Evolutionary conservation across 2,329 filamentous ascomycete species (phyloP).

Genomic region (Emmonsia crescens): DNA sequence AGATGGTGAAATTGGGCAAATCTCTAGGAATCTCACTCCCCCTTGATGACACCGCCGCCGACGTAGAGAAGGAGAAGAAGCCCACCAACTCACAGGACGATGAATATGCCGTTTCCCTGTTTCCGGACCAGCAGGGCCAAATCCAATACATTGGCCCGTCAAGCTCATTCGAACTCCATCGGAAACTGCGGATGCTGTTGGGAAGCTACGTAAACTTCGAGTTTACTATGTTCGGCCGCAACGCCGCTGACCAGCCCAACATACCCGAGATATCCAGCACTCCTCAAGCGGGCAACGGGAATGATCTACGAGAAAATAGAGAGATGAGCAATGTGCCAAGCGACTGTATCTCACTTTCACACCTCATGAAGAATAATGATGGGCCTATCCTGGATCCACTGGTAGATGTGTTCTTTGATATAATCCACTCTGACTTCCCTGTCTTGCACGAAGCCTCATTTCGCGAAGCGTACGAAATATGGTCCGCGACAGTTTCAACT

Average conservation of each 20-base stretch:
- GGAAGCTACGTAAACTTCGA: not conserved
- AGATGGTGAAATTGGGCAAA: not conserved
- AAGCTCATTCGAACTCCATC: constrained; percentile 1
- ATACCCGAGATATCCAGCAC: not conserved
- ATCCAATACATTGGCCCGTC: constrained; percentile 1
- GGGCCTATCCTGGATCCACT: not conserved
- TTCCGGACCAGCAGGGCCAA: not conserved
- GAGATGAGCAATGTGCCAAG: not conserved
- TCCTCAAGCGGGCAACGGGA: not conserved
- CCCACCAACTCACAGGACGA: not conserved
- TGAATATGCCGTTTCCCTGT: not conserved
- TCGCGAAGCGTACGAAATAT: not conserved
- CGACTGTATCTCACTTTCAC: not conserved
- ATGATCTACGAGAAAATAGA: not conserved
- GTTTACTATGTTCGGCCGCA: not conserved
- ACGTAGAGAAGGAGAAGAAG: not conserved
- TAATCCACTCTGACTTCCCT: not conserved
- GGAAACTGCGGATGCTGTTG: not conserved
- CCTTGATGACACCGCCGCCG: not conserved
- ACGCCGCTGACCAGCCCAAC: not conserved
- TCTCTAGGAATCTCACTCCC: not conserved
- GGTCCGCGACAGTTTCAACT: not conserved
- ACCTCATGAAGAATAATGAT: not conserved
- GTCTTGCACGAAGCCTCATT: not conserved
- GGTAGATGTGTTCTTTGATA: not conserved